Base-by-base conservation (phyloP, 139 green algal species). In the Chlorella sp. region DNA sequence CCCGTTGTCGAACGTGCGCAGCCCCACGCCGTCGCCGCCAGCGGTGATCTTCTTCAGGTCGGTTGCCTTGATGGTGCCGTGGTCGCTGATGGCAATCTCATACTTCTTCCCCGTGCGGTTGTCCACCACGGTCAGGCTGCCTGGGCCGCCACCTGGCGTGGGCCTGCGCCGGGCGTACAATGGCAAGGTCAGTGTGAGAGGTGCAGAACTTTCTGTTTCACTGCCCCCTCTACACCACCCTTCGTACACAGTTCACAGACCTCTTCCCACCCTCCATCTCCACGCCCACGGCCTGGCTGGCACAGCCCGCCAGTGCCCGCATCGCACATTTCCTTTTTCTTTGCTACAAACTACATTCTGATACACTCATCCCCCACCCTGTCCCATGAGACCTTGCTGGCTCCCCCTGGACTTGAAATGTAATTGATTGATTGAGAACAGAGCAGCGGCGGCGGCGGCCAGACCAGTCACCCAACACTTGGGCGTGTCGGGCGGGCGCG, bases 31-130 rank as follows among this genome's bases (percentile, higher is more conserved):
- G 89, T 99, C 97, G 16, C 96, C 96, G 11, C 96, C 96, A 24
- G 97, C 96, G 26, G 93, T 98, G 90, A 99, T 98, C 85, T 98
- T 91, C 91, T 98, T 99, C 26, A 99, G 92, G 24, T 97, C 96
- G 15, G 92, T 92, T 4, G 96, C 98, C 39, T 93, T 94, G 61
- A 99, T 95, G 53, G 93, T 97, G 68, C 98, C 98, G 57, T 96
- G 94, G 53, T 98, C 95, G 30, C 88, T 95, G 66, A 99, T 96
- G n/a, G 94, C 88, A 18, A 99, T 85, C 91, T 98, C 91, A 87
- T 99, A 99, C 81, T 94, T 96, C 90, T 97, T 98, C 28, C 96
- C 97, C 5, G 96, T 99, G 85, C 97, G 92, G 39, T 96, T 96
- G 94, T 99, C 97, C 1, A 94, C 90, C 0, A 99, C 92, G 18